A percentile compares a stretch with the other conserved stretches of the same genome.
Evolutionary conservation across 2,329 filamentous ascomycete species (phyloP).

Genomic region (Xylariales sp.): DNA sequence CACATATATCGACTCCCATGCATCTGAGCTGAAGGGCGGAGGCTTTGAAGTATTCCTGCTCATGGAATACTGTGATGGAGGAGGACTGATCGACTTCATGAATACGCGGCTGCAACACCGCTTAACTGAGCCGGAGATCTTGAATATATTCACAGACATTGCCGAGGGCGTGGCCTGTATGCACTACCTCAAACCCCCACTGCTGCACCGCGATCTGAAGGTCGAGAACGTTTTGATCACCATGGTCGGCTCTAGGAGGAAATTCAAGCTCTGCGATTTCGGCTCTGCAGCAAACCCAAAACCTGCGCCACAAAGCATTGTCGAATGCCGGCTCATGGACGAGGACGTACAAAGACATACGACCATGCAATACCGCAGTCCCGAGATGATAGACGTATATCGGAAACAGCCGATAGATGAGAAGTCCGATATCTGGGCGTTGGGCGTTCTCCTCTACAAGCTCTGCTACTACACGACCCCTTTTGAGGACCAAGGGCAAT

Average conservation of each 20-base stretch:
- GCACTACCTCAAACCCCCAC: constrained; percentile 93
- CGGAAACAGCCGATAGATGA: constrained; percentile 94
- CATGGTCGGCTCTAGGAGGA: constrained; percentile 55
- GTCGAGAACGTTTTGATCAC: constrained; percentile 97
- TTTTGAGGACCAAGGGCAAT: constrained; percentile 95
- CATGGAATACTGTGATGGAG: constrained; percentile 96
- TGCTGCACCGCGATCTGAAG: constrained; percentile 92
- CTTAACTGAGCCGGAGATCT: constrained; percentile 92
- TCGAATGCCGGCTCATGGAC: constrained; percentile 87
- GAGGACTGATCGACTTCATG: constrained; percentile 98
- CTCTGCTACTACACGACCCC: constrained; percentile 98
- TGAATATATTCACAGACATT: constrained; percentile 94
- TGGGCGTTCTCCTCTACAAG: constrained; percentile 94
- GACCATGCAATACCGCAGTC: constrained; percentile 93
- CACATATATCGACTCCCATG: constrained; percentile 97
- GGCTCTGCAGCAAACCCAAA: constrained; percentile 82
- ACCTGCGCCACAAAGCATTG: constrained; percentile 78
- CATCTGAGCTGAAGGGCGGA: constrained; percentile 84
- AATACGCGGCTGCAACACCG: constrained; percentile 95
- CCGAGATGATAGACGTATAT: constrained; percentile 99
- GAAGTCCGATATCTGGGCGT: constrained; percentile 97
- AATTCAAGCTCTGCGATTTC: constrained; percentile 98
- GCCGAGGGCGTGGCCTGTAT: constrained; percentile 96
- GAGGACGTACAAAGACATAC: constrained; percentile 97
- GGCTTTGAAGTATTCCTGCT: constrained; percentile 97